Conservation (phyloP, 2,329 filamentous ascomycete genomes). For the Fulvia fulva region DNA sequence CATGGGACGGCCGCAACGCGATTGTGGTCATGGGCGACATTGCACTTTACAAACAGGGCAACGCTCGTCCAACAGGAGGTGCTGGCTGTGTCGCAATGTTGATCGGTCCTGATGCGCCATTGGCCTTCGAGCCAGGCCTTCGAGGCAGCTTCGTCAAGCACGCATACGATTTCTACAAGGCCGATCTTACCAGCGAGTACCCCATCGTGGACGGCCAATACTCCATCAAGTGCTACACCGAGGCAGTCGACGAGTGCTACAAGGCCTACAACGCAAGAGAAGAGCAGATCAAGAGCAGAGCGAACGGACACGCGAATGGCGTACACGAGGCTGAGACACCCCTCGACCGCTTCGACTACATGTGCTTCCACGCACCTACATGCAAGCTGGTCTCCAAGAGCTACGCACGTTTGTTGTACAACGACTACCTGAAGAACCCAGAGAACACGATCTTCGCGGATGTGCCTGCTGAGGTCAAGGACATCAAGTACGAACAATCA, state of each 20-base stretch:
- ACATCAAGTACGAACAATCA: conserved; percentile 45
- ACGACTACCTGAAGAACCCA: conserved; percentile 48
- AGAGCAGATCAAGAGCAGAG: conserved; percentile 42
- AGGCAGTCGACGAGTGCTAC: conserved; percentile 52
- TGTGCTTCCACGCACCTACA: conserved; percentile 53
- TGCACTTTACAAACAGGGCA: conserved; percentile 53
- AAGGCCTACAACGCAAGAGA: conserved; percentile 51
- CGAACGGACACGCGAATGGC: conserved; percentile 40
- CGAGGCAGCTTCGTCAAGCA: conserved; percentile 51
- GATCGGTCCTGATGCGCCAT: conserved; percentile 48
- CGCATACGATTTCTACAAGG: conserved; percentile 55
- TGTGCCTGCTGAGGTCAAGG: conserved; percentile 47
- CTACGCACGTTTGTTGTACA: conserved; percentile 51
- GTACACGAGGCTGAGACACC: conserved; percentile 42
- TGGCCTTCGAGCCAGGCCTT: conserved; percentile 49
- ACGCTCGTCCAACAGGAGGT: conserved; percentile 50
- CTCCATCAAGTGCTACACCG: conserved; percentile 52
- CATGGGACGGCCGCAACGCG: conserved; percentile 51
- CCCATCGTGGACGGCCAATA: conserved; percentile 52
- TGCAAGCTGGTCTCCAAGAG: conserved; percentile 55
- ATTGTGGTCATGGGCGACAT: conserved; percentile 53
- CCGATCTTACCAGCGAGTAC: conserved; percentile 52
- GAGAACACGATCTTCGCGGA: conserved; percentile 48
- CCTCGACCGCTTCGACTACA: conserved; percentile 52
- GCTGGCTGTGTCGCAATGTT: conserved; percentile 54